Evolutionary conservation across 768 basidiomycete genomes (phyloP).

Genomic region (Mycena chlorophos): DNA sequence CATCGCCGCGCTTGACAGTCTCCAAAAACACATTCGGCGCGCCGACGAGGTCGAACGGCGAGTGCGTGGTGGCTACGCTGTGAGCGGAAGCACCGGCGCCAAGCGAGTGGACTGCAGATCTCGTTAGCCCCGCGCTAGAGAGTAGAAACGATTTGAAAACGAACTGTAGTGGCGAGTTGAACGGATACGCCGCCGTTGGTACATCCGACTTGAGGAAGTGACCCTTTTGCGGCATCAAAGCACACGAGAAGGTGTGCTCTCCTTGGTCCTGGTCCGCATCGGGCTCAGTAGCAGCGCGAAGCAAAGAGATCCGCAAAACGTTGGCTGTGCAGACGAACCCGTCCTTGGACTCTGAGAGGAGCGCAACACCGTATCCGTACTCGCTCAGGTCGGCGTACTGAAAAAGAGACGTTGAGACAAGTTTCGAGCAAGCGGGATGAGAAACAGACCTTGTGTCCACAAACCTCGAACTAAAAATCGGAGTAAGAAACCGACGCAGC

Average conservation of each 20-base stretch:
- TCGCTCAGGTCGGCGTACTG: conserved; percentile 88
- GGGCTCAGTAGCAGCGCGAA: conserved; percentile 89
- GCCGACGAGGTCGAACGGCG: conserved; percentile 67
- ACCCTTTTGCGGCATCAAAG: conserved; percentile 83
- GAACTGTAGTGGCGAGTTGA: conserved; percentile 78
- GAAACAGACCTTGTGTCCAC: conserved; percentile 79
- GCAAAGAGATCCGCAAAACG: conserved; percentile 80
- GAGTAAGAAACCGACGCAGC: too few species aligned
- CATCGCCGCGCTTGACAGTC: conserved; percentile 92
- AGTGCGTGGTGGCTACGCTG: conserved; percentile 32
- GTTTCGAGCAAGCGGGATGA: neutral
- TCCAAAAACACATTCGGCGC: conserved; percentile 86
- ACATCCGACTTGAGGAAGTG: conserved; percentile 93
- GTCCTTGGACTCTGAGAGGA: conserved; percentile 95
- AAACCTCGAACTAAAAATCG: conserved; percentile 96
- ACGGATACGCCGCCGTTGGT: conserved; percentile 74
- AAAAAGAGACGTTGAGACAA: conserved; percentile 10
- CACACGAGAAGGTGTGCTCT: conserved; percentile 84
- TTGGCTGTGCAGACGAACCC: conserved; percentile 88
- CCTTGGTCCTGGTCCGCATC: conserved; percentile 94
- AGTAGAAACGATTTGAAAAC: conserved; percentile 20
- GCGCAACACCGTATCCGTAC: conserved; percentile 92
- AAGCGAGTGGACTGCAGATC: conserved; percentile 44
- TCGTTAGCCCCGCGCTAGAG: too few species aligned
- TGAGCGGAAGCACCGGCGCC: conserved; percentile 28